Evolutionary conservation across 768 basidiomycete species (phyloP).

Genomic region (Naematelia encephala): DNA sequence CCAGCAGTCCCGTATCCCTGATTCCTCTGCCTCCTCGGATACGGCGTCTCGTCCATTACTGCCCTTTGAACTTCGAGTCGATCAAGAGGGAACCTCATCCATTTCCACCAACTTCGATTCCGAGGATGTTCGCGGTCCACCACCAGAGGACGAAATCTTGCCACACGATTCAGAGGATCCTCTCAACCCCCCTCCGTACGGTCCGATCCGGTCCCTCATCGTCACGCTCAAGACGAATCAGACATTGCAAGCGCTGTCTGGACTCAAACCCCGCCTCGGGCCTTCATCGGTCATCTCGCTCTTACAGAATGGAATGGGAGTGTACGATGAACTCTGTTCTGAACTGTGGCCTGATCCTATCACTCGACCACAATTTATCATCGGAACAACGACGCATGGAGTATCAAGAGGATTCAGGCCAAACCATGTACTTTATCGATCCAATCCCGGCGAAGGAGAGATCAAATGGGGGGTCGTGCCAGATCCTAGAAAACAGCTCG

Average conservation of each 20-base stretch:
- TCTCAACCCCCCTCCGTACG: constrained; percentile 7
- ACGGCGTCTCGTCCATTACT: constrained; percentile 22
- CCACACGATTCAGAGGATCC: constrained; percentile 3
- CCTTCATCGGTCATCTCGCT: constrained; percentile 76
- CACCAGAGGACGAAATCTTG: constrained; percentile 1
- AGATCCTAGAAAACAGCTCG: constrained; percentile 54
- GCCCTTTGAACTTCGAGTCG: constrained; percentile 11
- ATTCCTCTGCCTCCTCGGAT: background rate
- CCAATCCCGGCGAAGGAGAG: constrained; percentile 15
- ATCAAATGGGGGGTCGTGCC: constrained; percentile 72
- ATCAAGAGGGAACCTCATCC: constrained; percentile 2
- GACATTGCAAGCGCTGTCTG: constrained; percentile 60
- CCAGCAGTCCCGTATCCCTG: constrained; percentile 1
- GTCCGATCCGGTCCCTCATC: constrained; percentile 69
- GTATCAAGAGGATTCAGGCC: constrained; percentile 54
- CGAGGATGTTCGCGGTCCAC: background rate
- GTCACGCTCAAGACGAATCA: constrained; percentile 75
- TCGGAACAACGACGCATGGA: constrained; percentile 79
- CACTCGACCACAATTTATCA: constrained; percentile 76
- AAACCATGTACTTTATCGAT: constrained; percentile 10
- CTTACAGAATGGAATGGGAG: constrained; percentile 91
- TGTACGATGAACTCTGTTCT: constrained; percentile 71
- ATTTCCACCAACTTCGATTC: constrained; percentile 15
- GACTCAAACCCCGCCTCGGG: constrained; percentile 64
- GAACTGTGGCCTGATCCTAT: constrained; percentile 68